Percentiles rank a stretch among this genome's conserved stretches.
Evolutionary conservation across 352 stramenopile species (phyloP).

Genomic region (Phytophthora fragariaefolia): DNA sequence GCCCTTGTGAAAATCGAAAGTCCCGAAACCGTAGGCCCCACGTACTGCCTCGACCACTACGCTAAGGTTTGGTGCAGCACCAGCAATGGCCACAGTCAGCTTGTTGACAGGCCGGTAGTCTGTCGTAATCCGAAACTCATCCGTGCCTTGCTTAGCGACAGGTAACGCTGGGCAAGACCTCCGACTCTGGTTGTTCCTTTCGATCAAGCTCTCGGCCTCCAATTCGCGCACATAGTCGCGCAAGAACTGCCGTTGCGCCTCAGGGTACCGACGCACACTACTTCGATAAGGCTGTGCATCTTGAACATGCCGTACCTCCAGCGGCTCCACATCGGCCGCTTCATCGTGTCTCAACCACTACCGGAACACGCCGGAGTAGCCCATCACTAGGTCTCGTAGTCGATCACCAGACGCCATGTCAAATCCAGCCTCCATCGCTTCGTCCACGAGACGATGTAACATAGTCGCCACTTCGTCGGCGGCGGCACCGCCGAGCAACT

Average conservation of each 20-base stretch:
- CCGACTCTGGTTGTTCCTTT: background rate
- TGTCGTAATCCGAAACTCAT: background rate
- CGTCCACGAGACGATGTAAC: constrained; percentile 5
- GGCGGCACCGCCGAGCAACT: background rate
- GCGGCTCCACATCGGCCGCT: constrained; percentile 4
- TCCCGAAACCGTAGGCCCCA: background rate
- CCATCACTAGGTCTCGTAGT: background rate
- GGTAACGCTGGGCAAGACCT: background rate
- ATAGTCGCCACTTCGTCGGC: constrained; percentile 1
- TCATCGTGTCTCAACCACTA: constrained; percentile 4
- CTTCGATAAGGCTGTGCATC: constrained; percentile 10
- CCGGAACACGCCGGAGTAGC: constrained; percentile 11
- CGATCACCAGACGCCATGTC: background rate
- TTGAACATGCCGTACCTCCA: constrained; percentile 1
- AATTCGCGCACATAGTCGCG: background rate
- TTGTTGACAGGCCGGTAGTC: background rate
- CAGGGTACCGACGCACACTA: background rate
- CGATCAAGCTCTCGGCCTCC: background rate
- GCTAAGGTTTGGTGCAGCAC: background rate
- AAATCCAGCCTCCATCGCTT: constrained; percentile 6
- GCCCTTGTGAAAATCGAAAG: background rate
- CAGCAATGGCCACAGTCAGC: background rate
- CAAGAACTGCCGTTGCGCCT: background rate
- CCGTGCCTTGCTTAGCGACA: background rate
- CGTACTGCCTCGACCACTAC: background rate